Base-by-base conservation (phyloP, 441 rosid species). In the Pelargonium myrrhifolium region DNA sequence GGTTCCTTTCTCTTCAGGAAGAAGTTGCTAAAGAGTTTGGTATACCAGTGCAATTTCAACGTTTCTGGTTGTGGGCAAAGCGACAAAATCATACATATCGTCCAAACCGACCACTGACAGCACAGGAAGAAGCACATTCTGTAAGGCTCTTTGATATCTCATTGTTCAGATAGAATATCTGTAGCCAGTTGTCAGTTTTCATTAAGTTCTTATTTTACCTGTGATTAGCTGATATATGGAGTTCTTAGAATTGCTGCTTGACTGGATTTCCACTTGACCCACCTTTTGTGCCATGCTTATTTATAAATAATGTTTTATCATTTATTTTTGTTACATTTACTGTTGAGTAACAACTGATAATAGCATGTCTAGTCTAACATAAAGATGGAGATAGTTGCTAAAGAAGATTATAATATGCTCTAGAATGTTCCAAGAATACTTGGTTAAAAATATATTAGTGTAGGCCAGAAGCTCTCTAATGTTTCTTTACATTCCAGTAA, bases 21-120 rank as follows among this genome's bases (percentile, higher is more conserved):
- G 87, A 81, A 53, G 83, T 83, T 63, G 79, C 83, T 64, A 83
- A 77, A 73, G 87, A 77, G 72, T 81, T 81, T 64, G 76, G 82
- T 10, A 74, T 83, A 65, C 85, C 83, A 8, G 80, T 81, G 72
- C 85, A 81, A 76, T 79, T 64, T 76, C 87, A 83, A 66, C 82
- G 87, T 20, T 83, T 81, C 71, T 83, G 87, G 87, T 68, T 83
- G 60, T 83, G 87, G 87, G 85, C 82, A 67, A 79, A 83, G 82
- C 83, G 85, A 28, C 82, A 77, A 65, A 83, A 81, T 68, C 78
- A 81, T 65, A 83, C 87, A 15, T 81, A 83, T 70, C 87, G 87
- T 37, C 85, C 85, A 53, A 81, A 81, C 64, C 75, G 85, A 56
- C 85, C 79, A 17, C 66, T 83, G 68, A 72, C 75, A 11, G 60